These are phyloP conservation scores for Apiotrichum akiyoshidainum DNA, from an alignment of 1,284 basidiomycete species.

Conservation along the genomic window DNA sequence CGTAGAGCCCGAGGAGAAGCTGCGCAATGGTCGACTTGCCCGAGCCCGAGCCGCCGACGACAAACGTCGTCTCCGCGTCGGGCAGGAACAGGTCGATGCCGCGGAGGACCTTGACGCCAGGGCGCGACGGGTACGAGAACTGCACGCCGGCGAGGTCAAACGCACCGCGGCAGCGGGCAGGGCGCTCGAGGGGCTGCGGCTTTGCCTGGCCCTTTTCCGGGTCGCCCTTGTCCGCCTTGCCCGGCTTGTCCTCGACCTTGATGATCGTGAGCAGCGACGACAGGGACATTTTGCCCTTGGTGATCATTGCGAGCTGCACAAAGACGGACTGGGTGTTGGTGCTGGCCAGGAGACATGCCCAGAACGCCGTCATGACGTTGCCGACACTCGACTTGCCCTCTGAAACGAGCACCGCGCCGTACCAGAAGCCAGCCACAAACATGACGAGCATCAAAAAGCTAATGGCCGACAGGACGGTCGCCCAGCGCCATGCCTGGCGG, in stretches of 20 bases:
- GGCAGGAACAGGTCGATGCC: slow-evolving; percentile 64
- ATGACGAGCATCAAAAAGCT: slow-evolving; percentile 82
- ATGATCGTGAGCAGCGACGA: slow-evolving; percentile 66
- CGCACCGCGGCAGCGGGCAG: slow-evolving; percentile 66
- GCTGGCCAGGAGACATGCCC: slow-evolving; percentile 88
- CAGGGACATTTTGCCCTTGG: slow-evolving; percentile 83
- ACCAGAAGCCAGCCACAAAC: slow-evolving; percentile 98
- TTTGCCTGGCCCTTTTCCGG: not conserved
- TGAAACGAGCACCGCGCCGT: slow-evolving; percentile 79
- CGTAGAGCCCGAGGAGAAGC: slow-evolving; percentile 76
- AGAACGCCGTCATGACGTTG: slow-evolving; percentile 90
- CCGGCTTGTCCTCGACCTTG: slow-evolving; percentile 35
- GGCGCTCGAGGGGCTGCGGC: slow-evolving; percentile 31
- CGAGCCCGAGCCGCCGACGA: slow-evolving; percentile 85
- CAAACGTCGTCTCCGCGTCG: slow-evolving; percentile 80
- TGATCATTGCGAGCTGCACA: slow-evolving; percentile 70
- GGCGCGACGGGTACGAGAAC: slow-evolving; percentile 82
- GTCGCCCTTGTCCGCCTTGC: not conserved
- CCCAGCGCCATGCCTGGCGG: slow-evolving; percentile 69
- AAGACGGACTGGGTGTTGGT: slow-evolving; percentile 76
- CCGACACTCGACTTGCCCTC: slow-evolving; percentile 67
- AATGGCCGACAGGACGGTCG: slow-evolving; percentile 62
- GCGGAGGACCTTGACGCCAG: slow-evolving; percentile 49
- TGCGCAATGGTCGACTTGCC: slow-evolving; percentile 91
- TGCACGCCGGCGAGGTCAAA: slow-evolving; percentile 71